Base-by-base conservation (phyloP, 2,329 filamentous ascomycete genomes). In the Dothistroma pini region DNA sequence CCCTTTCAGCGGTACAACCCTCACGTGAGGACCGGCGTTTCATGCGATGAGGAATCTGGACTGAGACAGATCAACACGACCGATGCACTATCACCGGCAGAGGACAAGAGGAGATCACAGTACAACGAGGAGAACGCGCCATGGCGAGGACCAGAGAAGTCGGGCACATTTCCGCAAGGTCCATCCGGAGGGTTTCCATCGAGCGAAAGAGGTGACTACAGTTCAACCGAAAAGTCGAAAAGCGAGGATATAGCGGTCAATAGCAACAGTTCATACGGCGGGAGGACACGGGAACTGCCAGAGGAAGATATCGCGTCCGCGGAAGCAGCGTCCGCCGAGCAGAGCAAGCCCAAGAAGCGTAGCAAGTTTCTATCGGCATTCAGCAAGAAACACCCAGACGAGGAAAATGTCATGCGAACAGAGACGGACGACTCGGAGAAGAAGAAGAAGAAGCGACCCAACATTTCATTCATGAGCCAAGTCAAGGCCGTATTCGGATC, bases 401-500 rank as follows among this genome's bases (percentile, higher is more conserved):
- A 64, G 9, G 54, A 66, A 14, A 56, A 60, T 34, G 57, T 65
- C n/a, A 32, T 62, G 12, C 60, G 50, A 21, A 51, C 47, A 11
- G 60, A 61, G 12, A 60, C 52, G n/a, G 65, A 62, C 47, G 56
- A 61, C 32, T 57, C 53, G 54, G 60, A 55, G 60, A 61, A 55
- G 60, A 68, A 32, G 58, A 62, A 67, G 65, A 70, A 68, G 57
- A 68, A 68, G 44, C 55, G 64, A 31, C 70, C 69, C 2, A 69
- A 70, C 49, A 62, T 71, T 50, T 65, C 71, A 2, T 48, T 74
- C 54, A 66, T 66, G 63, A 66, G 62, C 31, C 89, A 93, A 75
- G 75, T 93, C 54, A 85, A 86, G 67, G 86, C 89, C 19, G 92
- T 91, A 0, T 84, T 96, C 66, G 88, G 85, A 69, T 95, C 90